phyloP scores from a whole-genome alignment of 2,329 filamentous ascomycete species.

The Talaromyces sp. region DNA sequence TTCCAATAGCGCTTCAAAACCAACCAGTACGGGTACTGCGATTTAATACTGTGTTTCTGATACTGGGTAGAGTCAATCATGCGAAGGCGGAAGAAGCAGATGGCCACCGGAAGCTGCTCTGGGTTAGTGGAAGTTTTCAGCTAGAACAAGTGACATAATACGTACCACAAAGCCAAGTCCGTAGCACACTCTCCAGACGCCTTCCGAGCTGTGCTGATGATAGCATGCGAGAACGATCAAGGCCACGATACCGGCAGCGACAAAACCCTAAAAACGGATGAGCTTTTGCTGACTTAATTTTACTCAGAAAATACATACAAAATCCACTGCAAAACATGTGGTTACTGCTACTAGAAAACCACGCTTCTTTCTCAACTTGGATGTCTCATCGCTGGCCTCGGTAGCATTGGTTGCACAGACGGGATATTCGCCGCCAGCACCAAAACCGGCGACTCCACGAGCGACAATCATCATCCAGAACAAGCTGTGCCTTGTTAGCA shows the following conservation, averaged over 20 bases:
- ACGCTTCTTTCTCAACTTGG: conserved; percentile 39
- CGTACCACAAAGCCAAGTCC: conserved; percentile 45
- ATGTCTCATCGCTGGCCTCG: conserved; percentile 51
- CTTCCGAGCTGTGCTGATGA: conserved; percentile 35
- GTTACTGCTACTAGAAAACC: conserved; percentile 56
- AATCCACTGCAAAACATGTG: conserved; percentile 45
- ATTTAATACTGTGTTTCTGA: conserved; percentile 33
- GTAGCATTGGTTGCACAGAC: conserved; percentile 44
- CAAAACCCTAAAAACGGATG: conserved; percentile 34
- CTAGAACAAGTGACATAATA: conserved; percentile 49
- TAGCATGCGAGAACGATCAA: conserved; percentile 49
- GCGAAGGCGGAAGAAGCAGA: conserved; percentile 8
- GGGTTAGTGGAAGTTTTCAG: conserved; percentile 39
- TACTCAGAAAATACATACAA: conserved; percentile 18
- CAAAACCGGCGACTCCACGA: conserved; percentile 41
- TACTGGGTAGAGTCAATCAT: conserved; percentile 8
- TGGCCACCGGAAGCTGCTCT: conserved; percentile 33
- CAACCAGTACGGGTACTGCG: conserved; percentile 39
- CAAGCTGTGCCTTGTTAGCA: conserved; percentile 22
- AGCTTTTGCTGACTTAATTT: neutral
- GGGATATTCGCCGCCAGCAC: conserved; percentile 47
- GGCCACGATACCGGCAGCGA: conserved; percentile 46
- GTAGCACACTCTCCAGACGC: conserved; percentile 49
- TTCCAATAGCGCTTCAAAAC: conserved; percentile 47
- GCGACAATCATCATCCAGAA: conserved; percentile 35